phyloP scores from a whole-genome alignment of 2,329 filamentous ascomycete genomes.

The Aspergillus fumigatus region DNA sequence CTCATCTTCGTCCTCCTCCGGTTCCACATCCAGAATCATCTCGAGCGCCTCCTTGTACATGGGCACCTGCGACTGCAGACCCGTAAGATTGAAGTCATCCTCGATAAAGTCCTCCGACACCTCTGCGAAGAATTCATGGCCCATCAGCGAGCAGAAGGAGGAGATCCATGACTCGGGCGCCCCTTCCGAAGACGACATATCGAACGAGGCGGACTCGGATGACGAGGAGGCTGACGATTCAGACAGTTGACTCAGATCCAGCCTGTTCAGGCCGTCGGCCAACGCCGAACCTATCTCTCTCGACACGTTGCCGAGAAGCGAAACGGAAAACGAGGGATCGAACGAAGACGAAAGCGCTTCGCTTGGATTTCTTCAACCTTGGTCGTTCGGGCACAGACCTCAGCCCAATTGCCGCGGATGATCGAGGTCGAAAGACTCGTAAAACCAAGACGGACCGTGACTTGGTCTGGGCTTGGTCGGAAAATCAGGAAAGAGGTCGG shows the following conservation, averaged over 20 bases:
- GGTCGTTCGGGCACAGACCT: constrained; percentile 2
- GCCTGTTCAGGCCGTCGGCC: constrained; percentile 46
- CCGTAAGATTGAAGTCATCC: constrained; percentile 98
- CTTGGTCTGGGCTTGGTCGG: not conserved
- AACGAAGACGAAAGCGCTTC: constrained; percentile 5
- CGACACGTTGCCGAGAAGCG: constrained; percentile 41
- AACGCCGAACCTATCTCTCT: constrained; percentile 42
- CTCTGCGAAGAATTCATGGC: constrained; percentile 98
- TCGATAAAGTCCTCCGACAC: constrained; percentile 99
- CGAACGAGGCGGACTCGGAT: constrained; percentile 36
- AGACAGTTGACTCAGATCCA: constrained; percentile 44
- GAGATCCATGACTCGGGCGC: constrained; percentile 91
- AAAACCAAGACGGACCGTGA: not conserved
- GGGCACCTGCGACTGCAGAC: constrained; percentile 87
- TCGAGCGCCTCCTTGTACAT: constrained; percentile 99
- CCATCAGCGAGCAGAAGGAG: constrained; percentile 90
- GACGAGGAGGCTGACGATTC: constrained; percentile 39
- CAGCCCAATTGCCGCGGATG: not conserved
- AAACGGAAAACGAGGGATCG: constrained; percentile 1
- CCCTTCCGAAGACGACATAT: constrained; percentile 43
- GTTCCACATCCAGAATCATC: constrained; percentile 98
- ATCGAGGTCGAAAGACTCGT: not conserved
- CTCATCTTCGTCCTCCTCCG: constrained; percentile 73
- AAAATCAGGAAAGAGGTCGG: not conserved
- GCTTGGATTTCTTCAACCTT: constrained; percentile 8